Evolutionary conservation across 1,139 yeast genomes (phyloP).

Genomic region (Suhomyces choctaworum): DNA sequence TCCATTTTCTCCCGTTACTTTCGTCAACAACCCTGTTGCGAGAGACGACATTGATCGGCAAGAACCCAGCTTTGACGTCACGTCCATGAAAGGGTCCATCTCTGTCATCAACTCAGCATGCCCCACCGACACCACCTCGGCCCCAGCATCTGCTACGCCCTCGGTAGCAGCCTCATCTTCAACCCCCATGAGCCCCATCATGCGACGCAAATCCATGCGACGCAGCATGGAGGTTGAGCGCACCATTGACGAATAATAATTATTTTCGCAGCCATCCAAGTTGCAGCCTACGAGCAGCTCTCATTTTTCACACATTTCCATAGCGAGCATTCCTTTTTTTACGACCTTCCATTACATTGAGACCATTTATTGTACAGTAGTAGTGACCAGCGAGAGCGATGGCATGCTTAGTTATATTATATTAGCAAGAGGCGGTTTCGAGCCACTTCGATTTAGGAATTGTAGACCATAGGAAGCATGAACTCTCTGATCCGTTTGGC

Average conservation of each 20-base stretch:
- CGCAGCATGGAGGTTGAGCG: neutral
- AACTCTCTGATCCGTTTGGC: constrained; percentile 37
- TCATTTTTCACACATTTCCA: too few relatives aligned
- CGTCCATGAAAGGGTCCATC: constrained; percentile 29
- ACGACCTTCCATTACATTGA: too few relatives aligned
- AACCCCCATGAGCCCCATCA: neutral
- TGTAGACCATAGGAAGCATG: constrained; percentile 40
- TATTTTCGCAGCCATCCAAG: neutral
- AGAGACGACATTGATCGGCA: constrained; percentile 10
- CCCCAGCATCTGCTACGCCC: neutral
- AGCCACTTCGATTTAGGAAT: too few relatives aligned
- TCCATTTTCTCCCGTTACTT: constrained; percentile 3
- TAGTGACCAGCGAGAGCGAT: too few relatives aligned
- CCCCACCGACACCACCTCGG: constrained; percentile 8
- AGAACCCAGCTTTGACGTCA: constrained; percentile 19
- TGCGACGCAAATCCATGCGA: neutral
- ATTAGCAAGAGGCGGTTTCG: too few relatives aligned
- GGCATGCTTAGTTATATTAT: too few relatives aligned
- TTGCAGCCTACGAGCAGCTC: too few relatives aligned
- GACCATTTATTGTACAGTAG: too few relatives aligned
- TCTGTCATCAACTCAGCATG: constrained; percentile 14
- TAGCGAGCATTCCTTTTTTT: too few relatives aligned
- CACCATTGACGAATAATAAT: neutral
- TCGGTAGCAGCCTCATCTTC: neutral
- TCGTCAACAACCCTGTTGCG: constrained; percentile 1